Percentiles rank a stretch among this genome's conserved stretches.
These are phyloP conservation scores for Sechiopsis laciniata DNA, from an alignment of 306 rosid genomes.

Conservation along the genomic window DNA sequence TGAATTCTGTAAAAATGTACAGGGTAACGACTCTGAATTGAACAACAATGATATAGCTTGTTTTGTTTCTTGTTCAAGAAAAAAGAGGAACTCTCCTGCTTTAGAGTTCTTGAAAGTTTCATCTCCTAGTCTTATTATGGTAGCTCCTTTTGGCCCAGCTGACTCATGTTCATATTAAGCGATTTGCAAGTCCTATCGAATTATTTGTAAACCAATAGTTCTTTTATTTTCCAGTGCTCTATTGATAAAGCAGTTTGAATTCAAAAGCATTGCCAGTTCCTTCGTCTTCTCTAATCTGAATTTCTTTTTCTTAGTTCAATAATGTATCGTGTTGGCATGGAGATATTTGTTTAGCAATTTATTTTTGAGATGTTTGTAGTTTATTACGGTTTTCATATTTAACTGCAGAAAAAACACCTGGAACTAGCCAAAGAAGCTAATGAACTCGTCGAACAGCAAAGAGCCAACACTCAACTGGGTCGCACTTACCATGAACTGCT, in stretches of 20 bases:
- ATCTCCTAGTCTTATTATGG: conserved; percentile 2
- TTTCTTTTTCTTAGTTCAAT: not conserved
- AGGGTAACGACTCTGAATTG: not conserved
- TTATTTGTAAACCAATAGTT: not conserved
- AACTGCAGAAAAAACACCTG: conserved; percentile 63
- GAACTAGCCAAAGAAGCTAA: conserved; percentile 63
- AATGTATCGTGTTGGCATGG: not conserved
- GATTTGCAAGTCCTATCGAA: not conserved
- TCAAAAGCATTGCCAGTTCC: not conserved
- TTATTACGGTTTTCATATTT: not conserved
- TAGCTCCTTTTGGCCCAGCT: not conserved
- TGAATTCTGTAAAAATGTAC: not conserved
- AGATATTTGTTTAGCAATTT: not conserved
- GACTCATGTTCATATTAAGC: too few relatives aligned
- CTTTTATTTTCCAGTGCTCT: conserved; percentile 5
- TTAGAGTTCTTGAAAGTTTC: not conserved
- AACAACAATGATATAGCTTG: not conserved
- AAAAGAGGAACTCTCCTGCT: not conserved
- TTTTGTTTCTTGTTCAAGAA: not conserved
- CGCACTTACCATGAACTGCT: conserved; percentile 70
- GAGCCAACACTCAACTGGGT: conserved; percentile 86
- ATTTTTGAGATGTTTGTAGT: not conserved
- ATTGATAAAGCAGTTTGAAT: not conserved
- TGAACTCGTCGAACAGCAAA: conserved; percentile 75
- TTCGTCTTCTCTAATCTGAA: not conserved